Percentiles rank a stretch among this genome's conserved stretches.
These are phyloP conservation scores for Ogataea henricii DNA, from an alignment of 805 yeast genomes.

Conservation along the genomic window DNA sequence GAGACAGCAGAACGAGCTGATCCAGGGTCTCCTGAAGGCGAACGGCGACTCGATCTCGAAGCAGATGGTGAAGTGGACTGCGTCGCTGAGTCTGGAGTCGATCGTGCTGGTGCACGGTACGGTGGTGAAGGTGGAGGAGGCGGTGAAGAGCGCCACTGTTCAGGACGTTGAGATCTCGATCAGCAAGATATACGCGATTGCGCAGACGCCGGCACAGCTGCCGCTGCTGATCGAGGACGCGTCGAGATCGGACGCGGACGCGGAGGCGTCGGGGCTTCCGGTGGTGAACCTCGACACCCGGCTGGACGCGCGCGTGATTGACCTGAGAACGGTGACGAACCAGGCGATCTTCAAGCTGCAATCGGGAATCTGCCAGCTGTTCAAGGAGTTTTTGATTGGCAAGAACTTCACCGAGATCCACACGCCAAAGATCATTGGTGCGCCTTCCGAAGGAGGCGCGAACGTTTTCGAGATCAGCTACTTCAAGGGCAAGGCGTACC, in stretches of 20 bases:
- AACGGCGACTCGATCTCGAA: conserved; percentile 74
- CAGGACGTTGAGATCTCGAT: conserved; percentile 87
- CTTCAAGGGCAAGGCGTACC: conserved; percentile 88
- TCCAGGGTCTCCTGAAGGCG: conserved; percentile 84
- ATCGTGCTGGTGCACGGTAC: conserved; percentile 89
- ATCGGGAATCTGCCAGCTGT: conserved; percentile 83
- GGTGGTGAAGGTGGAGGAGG: conserved; percentile 81
- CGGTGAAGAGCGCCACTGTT: conserved; percentile 85
- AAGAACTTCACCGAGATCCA: conserved; percentile 87
- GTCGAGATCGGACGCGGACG: conserved; percentile 89
- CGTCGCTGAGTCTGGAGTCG: conserved; percentile 80
- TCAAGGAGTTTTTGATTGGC: conserved; percentile 78
- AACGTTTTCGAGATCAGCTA: conserved; percentile 92
- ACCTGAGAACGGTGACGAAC: conserved; percentile 93
- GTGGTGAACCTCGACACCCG: conserved; percentile 96
- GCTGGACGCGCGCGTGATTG: conserved; percentile 92
- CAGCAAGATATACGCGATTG: conserved; percentile 69
- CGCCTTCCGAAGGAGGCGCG: conserved; percentile 98
- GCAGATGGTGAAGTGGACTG: conserved; percentile 96
- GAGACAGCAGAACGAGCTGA: conserved; percentile 82
- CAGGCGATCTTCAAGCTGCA: conserved; percentile 96
- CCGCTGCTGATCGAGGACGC: conserved; percentile 98
- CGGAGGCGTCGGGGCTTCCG: conserved; percentile 88
- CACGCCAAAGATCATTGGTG: conserved; percentile 92
- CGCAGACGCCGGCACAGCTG: conserved; percentile 87